Percentiles rank a stretch among this genome's conserved stretches.
Evolutionary conservation across 2,329 filamentous ascomycete species (phyloP).

Genomic region (Ascochyta rabiei): DNA sequence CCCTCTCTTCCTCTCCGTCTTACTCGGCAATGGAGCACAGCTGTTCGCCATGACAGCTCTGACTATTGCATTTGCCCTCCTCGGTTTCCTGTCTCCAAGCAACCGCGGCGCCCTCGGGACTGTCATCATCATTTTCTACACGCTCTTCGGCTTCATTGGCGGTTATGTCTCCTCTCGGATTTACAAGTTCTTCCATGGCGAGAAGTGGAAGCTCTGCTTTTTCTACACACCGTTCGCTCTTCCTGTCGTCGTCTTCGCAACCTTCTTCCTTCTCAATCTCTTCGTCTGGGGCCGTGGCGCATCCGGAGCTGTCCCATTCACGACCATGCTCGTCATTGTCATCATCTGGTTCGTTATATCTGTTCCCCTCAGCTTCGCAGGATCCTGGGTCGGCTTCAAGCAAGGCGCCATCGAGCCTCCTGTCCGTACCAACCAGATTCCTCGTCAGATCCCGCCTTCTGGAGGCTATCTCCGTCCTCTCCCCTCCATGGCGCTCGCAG

Average conservation of each 20-base stretch:
- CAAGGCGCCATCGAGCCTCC: conserved; percentile 72
- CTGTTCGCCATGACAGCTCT: conserved; percentile 97
- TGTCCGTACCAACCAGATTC: conserved; percentile 96
- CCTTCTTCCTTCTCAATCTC: conserved; percentile 93
- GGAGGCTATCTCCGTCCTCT: conserved; percentile 83
- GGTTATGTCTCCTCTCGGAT: conserved; percentile 86
- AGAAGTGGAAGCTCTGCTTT: conserved; percentile 95
- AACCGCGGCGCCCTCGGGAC: conserved; percentile 94
- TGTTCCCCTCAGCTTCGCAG: conserved; percentile 85
- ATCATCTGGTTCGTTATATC: conserved; percentile 97
- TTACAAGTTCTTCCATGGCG: conserved; percentile 95
- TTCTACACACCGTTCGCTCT: conserved; percentile 83
- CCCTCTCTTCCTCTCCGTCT: conserved; percentile 81
- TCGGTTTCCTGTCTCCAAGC: conserved; percentile 93
- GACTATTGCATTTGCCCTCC: conserved; percentile 88
- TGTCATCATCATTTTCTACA: conserved; percentile 92
- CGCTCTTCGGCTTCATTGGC: conserved; percentile 87
- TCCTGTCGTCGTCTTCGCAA: conserved; percentile 81
- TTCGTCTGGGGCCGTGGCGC: conserved; percentile 95
- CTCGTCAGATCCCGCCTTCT: conserved; percentile 88
- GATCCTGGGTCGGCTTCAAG: conserved; percentile 93
- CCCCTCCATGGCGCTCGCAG: conserved; percentile 89
- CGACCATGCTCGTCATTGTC: conserved; percentile 93
- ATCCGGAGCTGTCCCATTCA: conserved; percentile 92
- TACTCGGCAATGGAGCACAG: conserved; percentile 92